Evolutionary conservation across 139 green algal genomes (phyloP).

Genomic region (Chlorella sorokiniana): DNA sequence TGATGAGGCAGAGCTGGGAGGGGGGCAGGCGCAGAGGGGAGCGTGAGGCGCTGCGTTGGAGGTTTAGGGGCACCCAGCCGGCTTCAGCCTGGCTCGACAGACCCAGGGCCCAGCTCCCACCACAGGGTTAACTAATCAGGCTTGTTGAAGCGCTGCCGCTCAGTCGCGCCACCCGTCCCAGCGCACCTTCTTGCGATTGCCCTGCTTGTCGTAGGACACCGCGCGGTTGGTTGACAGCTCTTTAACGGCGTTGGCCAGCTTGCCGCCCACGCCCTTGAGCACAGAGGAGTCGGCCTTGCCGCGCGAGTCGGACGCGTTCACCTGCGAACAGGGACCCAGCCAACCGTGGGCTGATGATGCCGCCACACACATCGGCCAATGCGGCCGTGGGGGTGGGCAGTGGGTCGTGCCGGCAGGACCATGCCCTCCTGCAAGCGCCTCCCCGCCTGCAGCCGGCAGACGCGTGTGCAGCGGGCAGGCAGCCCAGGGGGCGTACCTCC

Average conservation of each 20-base stretch:
- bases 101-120: too few species aligned
- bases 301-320: slow-evolving; percentile 93
- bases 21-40: neutral
- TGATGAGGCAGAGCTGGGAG: slow-evolving; percentile 79
- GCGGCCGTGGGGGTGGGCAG: too few species aligned
- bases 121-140: too few species aligned
- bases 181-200: slow-evolving; percentile 47
- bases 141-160: too few species aligned
- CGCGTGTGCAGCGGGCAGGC: neutral
- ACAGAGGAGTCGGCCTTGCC: slow-evolving; percentile 82
- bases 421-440: too few species aligned
- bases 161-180: too few species aligned
- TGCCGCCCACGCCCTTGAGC: slow-evolving; percentile 80
- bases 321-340: neutral
- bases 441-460: neutral
- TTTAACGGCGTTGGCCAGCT: slow-evolving; percentile 88
- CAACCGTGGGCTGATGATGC: neutral
- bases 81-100: neutral
- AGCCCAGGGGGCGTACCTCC: slow-evolving; percentile 64
- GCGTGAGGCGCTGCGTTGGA: neutral
- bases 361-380: too few species aligned
- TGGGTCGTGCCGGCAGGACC: too few species aligned
- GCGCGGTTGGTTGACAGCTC: slow-evolving; percentile 91
- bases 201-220: slow-evolving; percentile 28
- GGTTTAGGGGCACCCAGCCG: neutral